A percentile compares a stretch with the other conserved stretches of the same genome.
phyloP scores from a whole-genome alignment of 345 rosid genomes.

The Syzygium aqueum region DNA sequence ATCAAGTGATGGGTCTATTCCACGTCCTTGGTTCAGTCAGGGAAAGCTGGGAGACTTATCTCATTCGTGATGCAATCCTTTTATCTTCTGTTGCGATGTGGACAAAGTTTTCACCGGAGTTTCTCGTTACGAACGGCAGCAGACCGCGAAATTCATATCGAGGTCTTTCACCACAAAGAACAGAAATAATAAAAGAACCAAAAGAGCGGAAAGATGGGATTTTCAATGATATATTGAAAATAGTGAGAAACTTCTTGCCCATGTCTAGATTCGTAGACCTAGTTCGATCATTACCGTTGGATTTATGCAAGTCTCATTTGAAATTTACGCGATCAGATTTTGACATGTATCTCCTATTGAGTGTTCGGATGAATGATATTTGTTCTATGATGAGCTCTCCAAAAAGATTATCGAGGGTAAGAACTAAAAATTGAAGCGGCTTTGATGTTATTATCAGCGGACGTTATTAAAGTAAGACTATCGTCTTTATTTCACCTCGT shows the following conservation, averaged over 20 bases:
- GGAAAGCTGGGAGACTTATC: neutral
- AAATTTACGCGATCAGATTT: neutral
- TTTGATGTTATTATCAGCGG: neutral
- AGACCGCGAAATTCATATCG: neutral
- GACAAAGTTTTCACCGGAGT: neutral
- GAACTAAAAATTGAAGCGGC: neutral
- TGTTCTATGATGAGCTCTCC: neutral
- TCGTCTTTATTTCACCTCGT: neutral
- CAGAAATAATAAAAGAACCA: neutral
- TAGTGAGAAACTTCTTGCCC: neutral
- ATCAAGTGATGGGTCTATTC: neutral
- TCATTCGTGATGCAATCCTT: neutral
- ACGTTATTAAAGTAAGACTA: neutral
- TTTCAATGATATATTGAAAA: neutral
- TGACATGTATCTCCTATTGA: neutral
- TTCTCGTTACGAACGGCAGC: neutral
- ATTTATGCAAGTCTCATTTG: neutral
- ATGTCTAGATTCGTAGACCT: neutral
- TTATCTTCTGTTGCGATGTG: neutral
- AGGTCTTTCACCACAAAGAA: neutral
- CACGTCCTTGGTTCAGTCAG: neutral
- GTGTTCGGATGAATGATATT: neutral
- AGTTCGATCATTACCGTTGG: neutral
- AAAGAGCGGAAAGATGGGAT: neutral
- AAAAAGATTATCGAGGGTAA: too few relatives aligned